Evolutionary conservation across 106 monocot genomes (phyloP).

Genomic region (Narthecium ossifragum): DNA sequence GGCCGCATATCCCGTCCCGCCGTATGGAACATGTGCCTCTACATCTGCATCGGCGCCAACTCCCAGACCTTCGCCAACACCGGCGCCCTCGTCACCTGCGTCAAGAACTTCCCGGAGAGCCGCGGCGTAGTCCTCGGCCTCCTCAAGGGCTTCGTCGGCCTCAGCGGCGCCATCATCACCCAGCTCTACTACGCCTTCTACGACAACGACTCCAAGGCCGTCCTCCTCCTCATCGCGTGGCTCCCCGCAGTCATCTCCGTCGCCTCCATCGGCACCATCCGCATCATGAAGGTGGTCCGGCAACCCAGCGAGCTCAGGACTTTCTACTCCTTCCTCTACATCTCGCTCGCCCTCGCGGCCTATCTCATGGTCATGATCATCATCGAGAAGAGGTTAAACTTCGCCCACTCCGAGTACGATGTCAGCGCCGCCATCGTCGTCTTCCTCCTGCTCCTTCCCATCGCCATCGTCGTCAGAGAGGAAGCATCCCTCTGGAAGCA

Average conservation of each 20-base stretch:
- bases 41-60: conserved; percentile 14
- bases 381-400: conserved; percentile 3
- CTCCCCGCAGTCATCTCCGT: conserved; percentile 33
- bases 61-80: conserved; percentile 17
- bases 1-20: conserved; percentile 4
- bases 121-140: conserved; percentile 10
- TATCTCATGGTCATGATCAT: conserved; percentile 24
- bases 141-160: conserved; percentile 18
- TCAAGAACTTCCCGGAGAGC: conserved; percentile 21
- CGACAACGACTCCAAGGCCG: conserved; percentile 8
- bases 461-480: conserved; percentile 30
- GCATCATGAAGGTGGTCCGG: conserved; percentile 16
- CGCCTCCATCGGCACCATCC: conserved; percentile 17
- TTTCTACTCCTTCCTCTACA: conserved; percentile 11
- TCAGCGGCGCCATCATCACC: conserved; percentile 20
- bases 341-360: conserved; percentile 8
- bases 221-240: conserved; percentile 29
- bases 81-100: conserved; percentile 10
- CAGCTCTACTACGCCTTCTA: conserved; percentile 17
- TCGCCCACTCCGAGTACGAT: not conserved
- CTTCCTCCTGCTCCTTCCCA: conserved; percentile 28
- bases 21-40: conserved; percentile 17
- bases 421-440: conserved; percentile 13
- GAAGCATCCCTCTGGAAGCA: conserved; percentile 17
- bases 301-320: conserved; percentile 1